Conservation (phyloP, 441 rosid genomes). For the Adansonia gregorii region DNA sequence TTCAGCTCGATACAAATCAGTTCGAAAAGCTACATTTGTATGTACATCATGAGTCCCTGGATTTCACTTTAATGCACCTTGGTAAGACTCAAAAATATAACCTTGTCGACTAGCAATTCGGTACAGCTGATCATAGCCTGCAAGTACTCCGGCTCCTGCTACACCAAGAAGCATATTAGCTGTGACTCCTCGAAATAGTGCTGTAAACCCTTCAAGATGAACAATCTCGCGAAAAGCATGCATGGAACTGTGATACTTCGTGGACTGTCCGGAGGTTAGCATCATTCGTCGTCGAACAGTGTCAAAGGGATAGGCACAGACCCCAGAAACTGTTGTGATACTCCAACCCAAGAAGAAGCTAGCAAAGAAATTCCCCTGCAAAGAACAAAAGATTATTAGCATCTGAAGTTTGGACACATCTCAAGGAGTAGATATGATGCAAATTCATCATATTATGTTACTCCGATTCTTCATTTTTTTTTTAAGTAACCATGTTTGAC, state of each 20-base stretch:
- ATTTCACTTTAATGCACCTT: conserved; percentile 44
- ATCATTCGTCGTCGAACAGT: conserved; percentile 90
- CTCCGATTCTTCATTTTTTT: too few species aligned
- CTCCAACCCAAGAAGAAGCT: conserved; percentile 95
- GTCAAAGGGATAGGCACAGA: conserved; percentile 92
- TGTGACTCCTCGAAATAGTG: conserved; percentile 79
- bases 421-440: not conserved
- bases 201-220: conserved; percentile 64
- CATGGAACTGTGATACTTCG: conserved; percentile 58
- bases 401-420: not conserved
- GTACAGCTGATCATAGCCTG: conserved; percentile 90
- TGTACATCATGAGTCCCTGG: conserved; percentile 1
- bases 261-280: conserved; percentile 86
- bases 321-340: conserved; percentile 77
- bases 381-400: conserved; percentile 5
- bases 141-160: conserved; percentile 95
- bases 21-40: conserved; percentile 1
- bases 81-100: conserved; percentile 37
- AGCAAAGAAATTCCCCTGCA: conserved; percentile 84
- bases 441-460: not conserved
- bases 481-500: too few species aligned
- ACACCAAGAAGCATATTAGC: conserved; percentile 95
- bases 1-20: not conserved
- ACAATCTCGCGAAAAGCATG: conserved; percentile 73
- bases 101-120: conserved; percentile 54